These are phyloP conservation scores for Puccinia polysora DNA, from an alignment of 1,284 basidiomycete genomes.

Conservation along the genomic window DNA sequence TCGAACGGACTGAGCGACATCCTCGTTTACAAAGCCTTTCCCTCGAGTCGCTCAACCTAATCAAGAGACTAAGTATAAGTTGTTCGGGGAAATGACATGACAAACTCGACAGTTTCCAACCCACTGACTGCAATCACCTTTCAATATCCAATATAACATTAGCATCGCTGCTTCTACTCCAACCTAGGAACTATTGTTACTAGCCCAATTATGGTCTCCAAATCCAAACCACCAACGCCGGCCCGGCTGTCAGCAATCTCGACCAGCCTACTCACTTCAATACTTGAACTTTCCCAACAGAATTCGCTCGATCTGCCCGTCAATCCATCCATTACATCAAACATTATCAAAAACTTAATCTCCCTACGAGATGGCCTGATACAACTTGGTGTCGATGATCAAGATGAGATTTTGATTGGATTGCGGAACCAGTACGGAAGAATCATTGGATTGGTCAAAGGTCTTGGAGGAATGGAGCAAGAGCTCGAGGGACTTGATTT, in stretches of 20 bases:
- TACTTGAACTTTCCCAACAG: constrained; percentile 27
- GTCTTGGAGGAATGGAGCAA: constrained; percentile 16
- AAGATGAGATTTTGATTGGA: constrained; percentile 27
- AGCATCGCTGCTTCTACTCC: too few species aligned
- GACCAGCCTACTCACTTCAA: constrained; percentile 17
- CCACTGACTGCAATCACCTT: too few species aligned
- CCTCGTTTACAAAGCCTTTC: too few species aligned
- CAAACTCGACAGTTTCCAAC: too few species aligned
- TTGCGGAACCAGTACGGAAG: constrained; percentile 26
- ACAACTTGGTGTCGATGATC: constrained; percentile 7
- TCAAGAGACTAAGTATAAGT: too few species aligned
- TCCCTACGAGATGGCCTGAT: constrained; percentile 21
- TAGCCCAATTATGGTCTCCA: too few species aligned
- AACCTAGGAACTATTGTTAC: too few species aligned
- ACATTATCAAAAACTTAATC: constrained; percentile 21
- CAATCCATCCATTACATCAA: constrained; percentile 6
- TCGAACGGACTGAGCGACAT: too few species aligned
- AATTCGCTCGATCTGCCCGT: constrained; percentile 14
- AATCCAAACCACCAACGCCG: constrained; percentile 25
- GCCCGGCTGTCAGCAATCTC: constrained; percentile 38
- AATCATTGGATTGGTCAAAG: constrained; percentile 22
- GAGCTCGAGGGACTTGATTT: constrained; percentile 24
- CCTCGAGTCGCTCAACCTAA: too few species aligned
- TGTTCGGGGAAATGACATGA: too few species aligned
- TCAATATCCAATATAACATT: too few species aligned